These are phyloP conservation scores for Sugiyamaella chiloensis DNA, from an alignment of 805 yeast genomes.

Conservation along the genomic window DNA sequence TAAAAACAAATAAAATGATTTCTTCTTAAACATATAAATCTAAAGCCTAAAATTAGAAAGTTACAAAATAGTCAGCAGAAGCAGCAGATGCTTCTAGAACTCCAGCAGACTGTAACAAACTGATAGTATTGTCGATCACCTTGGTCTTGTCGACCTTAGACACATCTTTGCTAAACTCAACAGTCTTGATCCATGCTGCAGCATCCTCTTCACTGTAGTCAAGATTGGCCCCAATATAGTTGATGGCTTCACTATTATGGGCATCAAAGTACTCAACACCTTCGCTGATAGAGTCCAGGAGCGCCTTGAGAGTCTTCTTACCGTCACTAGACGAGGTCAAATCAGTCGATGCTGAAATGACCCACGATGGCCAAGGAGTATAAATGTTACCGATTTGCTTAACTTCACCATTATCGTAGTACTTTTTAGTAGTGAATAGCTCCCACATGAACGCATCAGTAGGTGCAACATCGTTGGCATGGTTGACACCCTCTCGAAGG, in stretches of 20 bases:
- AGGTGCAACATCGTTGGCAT: conserved; percentile 38
- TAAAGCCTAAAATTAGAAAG: not conserved
- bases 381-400: conserved; percentile 81
- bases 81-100: conserved; percentile 39
- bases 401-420: conserved; percentile 76
- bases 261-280: conserved; percentile 66
- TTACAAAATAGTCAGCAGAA: not conserved
- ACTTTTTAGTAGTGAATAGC: conserved; percentile 80
- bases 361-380: conserved; percentile 98
- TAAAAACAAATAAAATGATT: too few relatives aligned
- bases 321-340: conserved; percentile 31
- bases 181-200: conserved; percentile 76
- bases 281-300: conserved; percentile 53
- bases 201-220: conserved; percentile 81
- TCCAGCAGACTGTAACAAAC: conserved; percentile 60
- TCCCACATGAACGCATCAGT: conserved; percentile 97
- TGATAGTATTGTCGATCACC: conserved; percentile 54
- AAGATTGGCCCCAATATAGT: conserved; percentile 60
- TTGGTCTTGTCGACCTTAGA: conserved; percentile 46
- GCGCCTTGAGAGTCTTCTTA: conserved; percentile 34
- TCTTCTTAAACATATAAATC: too few relatives aligned
- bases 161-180: conserved; percentile 53
- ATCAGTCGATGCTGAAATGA: conserved; percentile 53
- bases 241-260: conserved; percentile 62
- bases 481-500: conserved; percentile 76